Evolutionary conservation across 768 basidiomycete species (phyloP), one percentile per base, ranked within the genome.

Genomic region (Pisolithus orientalis): DNA sequence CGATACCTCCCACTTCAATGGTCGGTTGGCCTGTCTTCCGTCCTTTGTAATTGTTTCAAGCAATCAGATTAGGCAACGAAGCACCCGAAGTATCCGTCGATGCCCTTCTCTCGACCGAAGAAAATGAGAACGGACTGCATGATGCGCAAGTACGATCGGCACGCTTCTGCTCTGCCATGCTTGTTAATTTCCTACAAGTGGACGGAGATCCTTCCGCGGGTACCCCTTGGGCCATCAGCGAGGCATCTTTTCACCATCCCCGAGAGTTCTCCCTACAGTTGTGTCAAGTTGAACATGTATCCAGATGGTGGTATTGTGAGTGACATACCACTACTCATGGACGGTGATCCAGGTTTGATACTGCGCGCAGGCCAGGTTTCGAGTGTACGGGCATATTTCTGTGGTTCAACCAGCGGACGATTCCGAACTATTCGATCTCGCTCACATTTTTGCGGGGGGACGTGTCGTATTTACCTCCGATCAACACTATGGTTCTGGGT

Each of bases 251-350:
- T 97, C 77, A 79, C 79, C 53, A 76, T 94, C 39, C 64, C 82
- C 14, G 64, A 73, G 11, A 80, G 80, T 0, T 51, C 65, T 2
- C 63, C 69, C 11, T 75, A 79, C 52, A 94, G 85, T 56, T 88
- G 87, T 67, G 84, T 99, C 53, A 96, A 90, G 69, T 81, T 99
- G 24, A 84, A 87, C 59, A 94, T 95, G 82, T 92, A 93, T 70
- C 96, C 96, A 3, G 96, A 99, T 62, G 96, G 96, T 39, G 96
- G 96, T 3, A 93, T 98, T 64, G 94, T 93, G 63, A 72, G 47
- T 25, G 48, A 21, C 3, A 5, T 7, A 16, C 8, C 9, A 9
- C 13, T 14, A 16, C 9, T 31, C 7, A 6, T 14, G 27, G 14
- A 21, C 38, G n/a, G 43, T 25, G 7, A 5, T 21, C 6, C 44